A percentile compares a stretch with the other conserved stretches of the same genome.
Evolutionary conservation across 208 protist genomes (phyloP).

Genomic region (Wallacemonas sp.): DNA sequence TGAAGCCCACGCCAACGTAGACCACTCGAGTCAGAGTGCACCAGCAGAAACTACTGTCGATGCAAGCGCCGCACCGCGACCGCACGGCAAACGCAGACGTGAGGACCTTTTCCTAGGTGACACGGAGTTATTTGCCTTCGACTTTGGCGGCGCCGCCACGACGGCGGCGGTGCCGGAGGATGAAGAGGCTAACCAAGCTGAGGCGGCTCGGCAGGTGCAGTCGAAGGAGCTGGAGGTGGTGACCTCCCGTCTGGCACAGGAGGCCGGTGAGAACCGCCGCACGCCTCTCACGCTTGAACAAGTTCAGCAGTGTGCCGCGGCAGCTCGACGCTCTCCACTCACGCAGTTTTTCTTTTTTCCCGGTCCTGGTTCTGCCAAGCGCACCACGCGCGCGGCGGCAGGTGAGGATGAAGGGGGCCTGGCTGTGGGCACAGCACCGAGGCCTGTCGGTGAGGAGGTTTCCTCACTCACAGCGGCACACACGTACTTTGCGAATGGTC

Average conservation of each 20-base stretch:
- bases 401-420: neutral
- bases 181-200: slow-evolving; percentile 6
- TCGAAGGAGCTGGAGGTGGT: slow-evolving; percentile 25
- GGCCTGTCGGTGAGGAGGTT: neutral
- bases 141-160: slow-evolving; percentile 57
- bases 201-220: neutral
- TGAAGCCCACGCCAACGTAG: too few species aligned
- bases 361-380: slow-evolving; percentile 1
- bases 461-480: too few species aligned
- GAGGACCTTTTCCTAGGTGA: slow-evolving; percentile 69
- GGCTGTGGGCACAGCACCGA: slow-evolving; percentile 7
- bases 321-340: neutral
- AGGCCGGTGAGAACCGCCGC: neutral
- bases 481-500: too few species aligned
- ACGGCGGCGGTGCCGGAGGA: slow-evolving; percentile 4
- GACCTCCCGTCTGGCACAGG: slow-evolving; percentile 7
- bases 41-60: neutral
- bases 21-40: neutral
- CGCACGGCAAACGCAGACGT: slow-evolving; percentile 11
- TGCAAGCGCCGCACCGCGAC: neutral
- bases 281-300: slow-evolving; percentile 7
- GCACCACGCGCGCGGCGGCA: neutral
- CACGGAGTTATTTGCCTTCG: slow-evolving; percentile 75
- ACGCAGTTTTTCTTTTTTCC: slow-evolving; percentile 16
- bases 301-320: slow-evolving; percentile 7